Percentiles rank a stretch among this genome's conserved stretches.
Conservation (phyloP, 352 stramenopile genomes). For the Thraustochytrium striatum region DNA sequence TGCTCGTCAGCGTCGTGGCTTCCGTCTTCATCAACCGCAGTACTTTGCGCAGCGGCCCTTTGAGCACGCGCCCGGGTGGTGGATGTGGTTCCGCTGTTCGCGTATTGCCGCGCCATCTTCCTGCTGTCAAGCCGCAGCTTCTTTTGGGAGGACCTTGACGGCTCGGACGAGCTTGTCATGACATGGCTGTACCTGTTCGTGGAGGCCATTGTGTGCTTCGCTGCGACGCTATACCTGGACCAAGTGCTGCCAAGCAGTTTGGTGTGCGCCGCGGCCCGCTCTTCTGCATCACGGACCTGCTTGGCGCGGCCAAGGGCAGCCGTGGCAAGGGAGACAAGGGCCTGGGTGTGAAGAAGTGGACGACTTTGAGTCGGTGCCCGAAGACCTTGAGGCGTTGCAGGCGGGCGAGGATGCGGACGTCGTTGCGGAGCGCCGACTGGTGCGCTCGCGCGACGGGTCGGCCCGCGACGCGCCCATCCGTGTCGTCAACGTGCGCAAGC, state of each 20-base stretch:
- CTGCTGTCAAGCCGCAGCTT: background rate
- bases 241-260: constrained; percentile 80
- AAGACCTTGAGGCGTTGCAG: background rate
- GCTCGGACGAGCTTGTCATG: background rate
- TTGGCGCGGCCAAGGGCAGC: background rate
- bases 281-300: too few relatives aligned
- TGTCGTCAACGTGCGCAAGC: constrained; percentile 44
- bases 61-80: background rate
- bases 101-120: background rate
- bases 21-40: too few relatives aligned
- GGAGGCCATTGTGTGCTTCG: background rate
- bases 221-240: constrained; percentile 67
- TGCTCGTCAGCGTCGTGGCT: too few relatives aligned
- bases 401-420: background rate
- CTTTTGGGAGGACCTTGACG: background rate
- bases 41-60: too few relatives aligned
- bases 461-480: background rate
- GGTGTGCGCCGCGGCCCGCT: constrained; percentile 46
- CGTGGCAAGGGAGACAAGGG: background rate
- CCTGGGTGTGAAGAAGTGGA: too few relatives aligned
- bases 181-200: too few relatives aligned
- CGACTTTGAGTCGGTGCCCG: too few relatives aligned
- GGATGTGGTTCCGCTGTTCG: background rate
- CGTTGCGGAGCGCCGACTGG: background rate
- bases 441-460: background rate